Base-by-base conservation (phyloP, 2,329 filamentous ascomycete genomes). In the Talaromyces sp. region DNA sequence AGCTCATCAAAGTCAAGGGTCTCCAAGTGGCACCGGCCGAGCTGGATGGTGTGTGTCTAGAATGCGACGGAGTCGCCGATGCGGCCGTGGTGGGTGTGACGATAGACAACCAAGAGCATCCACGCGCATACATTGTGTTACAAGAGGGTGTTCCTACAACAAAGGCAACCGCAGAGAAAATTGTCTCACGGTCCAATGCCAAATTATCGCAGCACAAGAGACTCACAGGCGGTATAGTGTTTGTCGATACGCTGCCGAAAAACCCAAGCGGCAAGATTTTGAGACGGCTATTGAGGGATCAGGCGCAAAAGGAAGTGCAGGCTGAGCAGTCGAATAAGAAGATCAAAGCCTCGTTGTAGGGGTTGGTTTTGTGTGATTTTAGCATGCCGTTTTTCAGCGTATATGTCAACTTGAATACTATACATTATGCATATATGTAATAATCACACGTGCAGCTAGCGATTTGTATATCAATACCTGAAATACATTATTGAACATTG, bases 11-110 rank as follows among this genome's bases (percentile, higher is more conserved):
- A 70, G 85, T 87, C 52, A 86, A 85, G 66, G 85, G 85, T 7
- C 78, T 83, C 60, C 85, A 87, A 69, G 85, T 87, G 30, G 83
- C 85, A 12, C 85, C 85, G 0, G 84, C 84, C 0, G 85, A 87
- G 68, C 73, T 87, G 5, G 85, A 87, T 71, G 82, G 82, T 4
- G 68, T 87, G 7, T 70, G 87, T 34, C 72, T 86, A 23, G 82
- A 85, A 30, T 83, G 86, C 67, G 76, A 78, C 0, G 78, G 78
- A 3, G 75, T 92, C 30, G 80, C 81, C 54, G 89, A 92, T 71
- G 88, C 80, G 9, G 89, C 87, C 2, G 88, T 92, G 2, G 84
- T 91, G 30, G 89, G 88, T 1, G 82, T 90, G 10, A 81, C 76
- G 8, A 72, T 76, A 62, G 76, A 85, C 28, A 83, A 84, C 59